Evolutionary conservation across 352 stramenopile genomes (phyloP).

Genomic region (Phytophthora palmivora): DNA sequence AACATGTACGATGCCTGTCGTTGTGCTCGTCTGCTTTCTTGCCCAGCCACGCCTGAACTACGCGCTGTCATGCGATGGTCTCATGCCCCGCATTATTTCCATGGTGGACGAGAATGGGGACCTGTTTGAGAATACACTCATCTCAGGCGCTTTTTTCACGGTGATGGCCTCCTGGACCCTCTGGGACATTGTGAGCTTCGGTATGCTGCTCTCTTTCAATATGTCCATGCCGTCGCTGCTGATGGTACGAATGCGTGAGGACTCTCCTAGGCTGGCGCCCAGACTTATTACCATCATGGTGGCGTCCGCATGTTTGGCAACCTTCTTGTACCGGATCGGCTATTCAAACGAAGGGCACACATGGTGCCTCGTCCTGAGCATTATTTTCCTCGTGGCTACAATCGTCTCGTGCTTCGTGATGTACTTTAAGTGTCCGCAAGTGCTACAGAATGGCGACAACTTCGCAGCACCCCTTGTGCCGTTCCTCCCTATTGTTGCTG

Average conservation of each 20-base stretch:
- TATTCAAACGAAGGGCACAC: conserved; percentile 36
- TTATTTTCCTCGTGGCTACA: conserved; percentile 57
- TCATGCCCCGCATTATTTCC: conserved; percentile 92
- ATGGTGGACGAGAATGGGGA: conserved; percentile 85
- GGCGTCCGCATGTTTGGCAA: conserved; percentile 36
- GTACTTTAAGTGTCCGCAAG: conserved; percentile 66
- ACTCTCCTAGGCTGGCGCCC: conserved; percentile 48
- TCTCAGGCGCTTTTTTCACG: conserved; percentile 74
- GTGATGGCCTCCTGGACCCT: conserved; percentile 70
- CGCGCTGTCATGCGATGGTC: conserved; percentile 92
- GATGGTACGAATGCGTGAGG: conserved; percentile 68
- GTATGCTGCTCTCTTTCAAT: conserved; percentile 88
- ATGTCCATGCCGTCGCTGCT: conserved; percentile 82
- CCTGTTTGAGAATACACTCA: conserved; percentile 80
- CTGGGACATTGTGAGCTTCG: conserved; percentile 90
- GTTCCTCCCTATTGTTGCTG: conserved; percentile 58
- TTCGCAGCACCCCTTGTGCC: conserved; percentile 73
- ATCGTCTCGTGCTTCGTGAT: conserved; percentile 39
- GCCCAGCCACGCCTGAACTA: conserved; percentile 94
- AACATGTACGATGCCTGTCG: conserved; percentile 71
- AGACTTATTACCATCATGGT: conserved; percentile 55
- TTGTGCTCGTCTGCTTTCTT: conserved; percentile 94
- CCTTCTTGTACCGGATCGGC: conserved; percentile 75
- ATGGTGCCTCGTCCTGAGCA: conserved; percentile 42
- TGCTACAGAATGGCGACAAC: conserved; percentile 54